Percentiles rank a stretch among this genome's conserved stretches.
These are phyloP conservation scores for Mycena indigotica DNA, from an alignment of 768 basidiomycete species.

Conservation along the genomic window DNA sequence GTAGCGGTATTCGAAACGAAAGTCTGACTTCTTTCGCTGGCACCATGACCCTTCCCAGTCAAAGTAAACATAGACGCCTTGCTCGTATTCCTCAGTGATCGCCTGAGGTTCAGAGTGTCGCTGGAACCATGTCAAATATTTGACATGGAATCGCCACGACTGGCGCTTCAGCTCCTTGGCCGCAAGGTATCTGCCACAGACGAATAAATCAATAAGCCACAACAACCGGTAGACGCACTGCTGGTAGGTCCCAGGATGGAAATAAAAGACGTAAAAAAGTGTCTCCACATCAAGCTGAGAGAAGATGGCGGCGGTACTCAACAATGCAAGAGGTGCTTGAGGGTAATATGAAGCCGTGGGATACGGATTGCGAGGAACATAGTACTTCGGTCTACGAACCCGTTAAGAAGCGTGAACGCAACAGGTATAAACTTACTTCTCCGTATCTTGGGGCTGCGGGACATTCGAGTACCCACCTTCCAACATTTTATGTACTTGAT, in stretches of 20 bases:
- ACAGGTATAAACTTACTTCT: conserved; percentile 75
- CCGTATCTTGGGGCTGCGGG: conserved; percentile 92
- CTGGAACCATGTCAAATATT: conserved; percentile 99
- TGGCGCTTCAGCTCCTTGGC: conserved; percentile 97
- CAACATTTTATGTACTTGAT: conserved; percentile 89
- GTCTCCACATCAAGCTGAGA: conserved; percentile 95
- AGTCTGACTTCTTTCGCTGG: conserved; percentile 96
- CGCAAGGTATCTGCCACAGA: conserved; percentile 73
- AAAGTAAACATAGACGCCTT: conserved; percentile 99
- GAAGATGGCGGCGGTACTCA: conserved; percentile 84
- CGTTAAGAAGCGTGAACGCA: too few relatives aligned
- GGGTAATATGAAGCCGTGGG: conserved; percentile 94
- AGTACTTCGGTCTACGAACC: conserved; percentile 93
- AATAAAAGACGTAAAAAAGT: conserved; percentile 98
- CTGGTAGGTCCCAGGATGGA: conserved; percentile 94
- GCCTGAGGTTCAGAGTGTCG: conserved; percentile 96
- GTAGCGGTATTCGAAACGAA: conserved; percentile 95
- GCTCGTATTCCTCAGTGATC: conserved; percentile 99
- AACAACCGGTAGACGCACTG: conserved; percentile 60
- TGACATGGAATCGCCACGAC: conserved; percentile 99
- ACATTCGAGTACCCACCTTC: conserved; percentile 88
- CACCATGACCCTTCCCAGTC: conserved; percentile 99
- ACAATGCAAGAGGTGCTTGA: conserved; percentile 76
- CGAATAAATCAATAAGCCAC: conserved; percentile 9
- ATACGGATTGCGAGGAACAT: conserved; percentile 90